Conservation (phyloP, 257 asterid genomes). For the Coffea eugenioides region DNA sequence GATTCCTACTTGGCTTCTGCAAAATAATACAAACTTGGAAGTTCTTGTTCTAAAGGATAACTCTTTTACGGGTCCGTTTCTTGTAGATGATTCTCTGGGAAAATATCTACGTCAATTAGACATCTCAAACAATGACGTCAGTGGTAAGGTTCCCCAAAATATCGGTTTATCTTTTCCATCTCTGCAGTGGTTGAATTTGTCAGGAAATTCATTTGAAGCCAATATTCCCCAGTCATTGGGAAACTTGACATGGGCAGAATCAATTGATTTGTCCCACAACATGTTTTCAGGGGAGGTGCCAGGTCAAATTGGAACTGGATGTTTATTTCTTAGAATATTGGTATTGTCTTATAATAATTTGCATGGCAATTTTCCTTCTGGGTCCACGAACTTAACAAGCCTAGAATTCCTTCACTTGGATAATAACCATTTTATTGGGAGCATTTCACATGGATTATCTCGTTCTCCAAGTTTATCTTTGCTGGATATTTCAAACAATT, state of each 20-base stretch:
- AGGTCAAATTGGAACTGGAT: neutral
- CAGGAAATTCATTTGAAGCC: constrained; percentile 1
- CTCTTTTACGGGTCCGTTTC: constrained; percentile 5
- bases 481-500: constrained; percentile 4
- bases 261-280: constrained; percentile 16
- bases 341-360: neutral
- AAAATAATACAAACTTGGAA: constrained; percentile 5
- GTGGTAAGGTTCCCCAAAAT: neutral
- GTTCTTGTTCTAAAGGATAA: constrained; percentile 4
- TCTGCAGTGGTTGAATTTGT: neutral
- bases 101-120: neutral
- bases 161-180: neutral
- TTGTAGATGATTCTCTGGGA: neutral
- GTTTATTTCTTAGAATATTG: neutral
- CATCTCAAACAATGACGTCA: constrained; percentile 4
- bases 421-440: neutral
- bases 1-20: constrained; percentile 15
- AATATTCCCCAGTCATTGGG: constrained; percentile 7
- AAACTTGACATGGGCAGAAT: neutral
- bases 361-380: neutral
- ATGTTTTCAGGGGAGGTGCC: neutral
- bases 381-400: neutral
- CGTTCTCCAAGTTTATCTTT: neutral
- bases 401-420: neutral
- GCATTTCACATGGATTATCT: neutral